Evolutionary conservation across 2,329 filamentous ascomycete species (phyloP), one percentile per base, ranked within the genome.

Genomic region (Epichloe uncinata): DNA sequence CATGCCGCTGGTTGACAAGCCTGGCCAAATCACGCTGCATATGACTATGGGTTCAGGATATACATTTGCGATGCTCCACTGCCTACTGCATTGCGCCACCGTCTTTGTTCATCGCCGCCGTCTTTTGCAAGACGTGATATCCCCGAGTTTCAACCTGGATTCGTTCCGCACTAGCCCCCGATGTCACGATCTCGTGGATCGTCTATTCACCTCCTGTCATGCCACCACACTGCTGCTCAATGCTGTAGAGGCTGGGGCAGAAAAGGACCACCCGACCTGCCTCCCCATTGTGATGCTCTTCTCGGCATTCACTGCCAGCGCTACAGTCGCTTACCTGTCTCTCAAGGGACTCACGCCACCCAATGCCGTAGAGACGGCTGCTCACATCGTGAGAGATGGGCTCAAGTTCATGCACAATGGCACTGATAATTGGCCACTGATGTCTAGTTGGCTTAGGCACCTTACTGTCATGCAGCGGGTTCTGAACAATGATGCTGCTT

Each of bases 251-350:
- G 63, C 69, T 12, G 75, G 76, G 9, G 68, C 72, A 1, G 77
- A 81, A 48, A 80, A 80, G 65, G 75, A 80, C 49, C 68, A 70
- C 22, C 69, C 74, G n/a, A 67, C 75, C n/a, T 79, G 74, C 62
- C 78, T 80, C 63, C 78, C 78, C 37, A 77, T 81, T 49, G 78
- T 79, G 53, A 81, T 81, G 78, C 67, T 81, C 11, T 81, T 81
- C 60, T 76, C 77, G 0, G 74, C 77, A 47, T 81, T 81, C 54
- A 80, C 77, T 0, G 75, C 77, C 2, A 77, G 77, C 53, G 77
- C 77, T 2, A 81, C 78, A 1, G 73, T 80, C 1, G 78, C 78
- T 12, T 81, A 79, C 62, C 69, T 81, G 33, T 78, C 77, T n/a
- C 70, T 81, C 43, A 81, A 80, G 65, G 76, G 77, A 9, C 61